These are phyloP conservation scores for Thraustochytrium sp. DNA, from an alignment of 352 stramenopile species.

Conservation along the genomic window DNA sequence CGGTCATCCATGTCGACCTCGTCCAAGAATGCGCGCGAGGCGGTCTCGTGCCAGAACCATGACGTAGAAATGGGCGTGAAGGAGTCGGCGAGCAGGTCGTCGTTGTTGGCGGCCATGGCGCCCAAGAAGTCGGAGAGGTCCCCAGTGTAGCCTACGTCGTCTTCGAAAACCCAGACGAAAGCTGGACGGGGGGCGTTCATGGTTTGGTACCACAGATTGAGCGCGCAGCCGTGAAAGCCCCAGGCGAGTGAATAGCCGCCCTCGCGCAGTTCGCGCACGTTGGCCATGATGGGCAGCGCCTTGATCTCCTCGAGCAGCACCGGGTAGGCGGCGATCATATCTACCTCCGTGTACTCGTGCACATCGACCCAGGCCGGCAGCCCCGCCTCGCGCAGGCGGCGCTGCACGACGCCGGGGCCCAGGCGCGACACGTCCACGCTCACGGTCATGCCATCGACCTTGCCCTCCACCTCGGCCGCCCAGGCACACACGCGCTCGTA, in stretches of 20 bases:
- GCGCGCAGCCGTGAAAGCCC: conserved; percentile 14
- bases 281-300: neutral
- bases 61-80: neutral
- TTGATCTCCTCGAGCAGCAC: neutral
- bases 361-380: neutral
- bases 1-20: neutral
- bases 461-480: neutral
- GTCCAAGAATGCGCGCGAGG: neutral
- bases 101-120: neutral
- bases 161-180: conserved; percentile 18
- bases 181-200: neutral
- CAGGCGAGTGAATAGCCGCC: conserved; percentile 32
- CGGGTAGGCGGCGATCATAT: neutral
- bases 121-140: neutral
- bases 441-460: neutral
- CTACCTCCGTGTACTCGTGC: neutral
- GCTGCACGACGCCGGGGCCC: neutral
- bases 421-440: neutral
- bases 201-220: conserved; percentile 23
- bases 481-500: neutral
- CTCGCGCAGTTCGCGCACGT: neutral
- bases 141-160: conserved; percentile 25
- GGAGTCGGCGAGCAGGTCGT: conserved; percentile 18
- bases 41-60: conserved; percentile 14
- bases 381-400: neutral